A percentile compares a stretch with the other conserved stretches of the same genome.
Conservation (phyloP, 768 basidiomycete species). For the Mycena olivaceomarginata region DNA sequence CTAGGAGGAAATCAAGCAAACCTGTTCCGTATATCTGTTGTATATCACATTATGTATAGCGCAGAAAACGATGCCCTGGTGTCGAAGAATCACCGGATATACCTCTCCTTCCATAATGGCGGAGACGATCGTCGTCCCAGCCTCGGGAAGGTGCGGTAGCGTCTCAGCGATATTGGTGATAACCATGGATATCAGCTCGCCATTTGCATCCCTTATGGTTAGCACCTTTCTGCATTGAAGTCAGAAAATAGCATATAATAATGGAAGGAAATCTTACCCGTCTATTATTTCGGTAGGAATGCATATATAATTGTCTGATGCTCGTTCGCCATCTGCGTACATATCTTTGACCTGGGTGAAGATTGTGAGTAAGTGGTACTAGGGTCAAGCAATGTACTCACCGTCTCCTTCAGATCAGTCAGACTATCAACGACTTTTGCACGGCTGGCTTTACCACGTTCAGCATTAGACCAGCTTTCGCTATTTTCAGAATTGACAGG, state of each 20-base stretch:
- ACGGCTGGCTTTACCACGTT: background rate
- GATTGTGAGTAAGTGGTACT: background rate
- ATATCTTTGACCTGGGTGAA: too few species aligned
- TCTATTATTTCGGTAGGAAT: constrained; percentile 2
- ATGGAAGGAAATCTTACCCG: background rate
- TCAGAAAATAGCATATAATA: background rate
- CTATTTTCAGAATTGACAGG: background rate
- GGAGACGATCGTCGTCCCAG: background rate
- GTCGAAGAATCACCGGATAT: background rate
- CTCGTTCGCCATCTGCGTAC: too few species aligned
- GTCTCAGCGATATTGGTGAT: background rate
- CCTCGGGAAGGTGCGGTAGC: background rate
- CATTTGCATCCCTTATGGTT: background rate
- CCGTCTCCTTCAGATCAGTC: background rate
- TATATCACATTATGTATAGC: background rate
- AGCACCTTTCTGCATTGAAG: constrained; percentile 8
- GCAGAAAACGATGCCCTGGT: background rate
- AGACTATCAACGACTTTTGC: background rate
- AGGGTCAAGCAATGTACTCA: too few species aligned
- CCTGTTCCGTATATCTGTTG: background rate
- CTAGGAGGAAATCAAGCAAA: background rate
- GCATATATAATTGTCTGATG: background rate
- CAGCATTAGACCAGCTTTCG: background rate
- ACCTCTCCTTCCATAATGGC: constrained; percentile 8
- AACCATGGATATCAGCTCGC: background rate